Conservation (phyloP, 164 flowering plant species). For the Nymphaea thermarum region DNA sequence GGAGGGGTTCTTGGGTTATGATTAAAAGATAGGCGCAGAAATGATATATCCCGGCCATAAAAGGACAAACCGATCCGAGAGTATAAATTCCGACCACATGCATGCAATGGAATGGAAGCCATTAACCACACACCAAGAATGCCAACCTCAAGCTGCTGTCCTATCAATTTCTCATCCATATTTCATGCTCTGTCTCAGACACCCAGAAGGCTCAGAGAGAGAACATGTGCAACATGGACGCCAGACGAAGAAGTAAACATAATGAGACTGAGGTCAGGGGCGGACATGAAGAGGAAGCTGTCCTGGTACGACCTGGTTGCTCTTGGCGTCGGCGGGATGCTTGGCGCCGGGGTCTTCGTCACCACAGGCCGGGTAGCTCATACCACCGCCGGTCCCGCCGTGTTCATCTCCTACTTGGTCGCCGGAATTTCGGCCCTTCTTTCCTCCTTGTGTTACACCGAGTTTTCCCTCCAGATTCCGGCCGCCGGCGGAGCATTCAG, state of each 20-base stretch:
- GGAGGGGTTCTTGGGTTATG: too few species aligned
- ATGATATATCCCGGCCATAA: too few species aligned
- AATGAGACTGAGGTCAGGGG: conserved; percentile 67
- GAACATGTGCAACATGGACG: conserved; percentile 70
- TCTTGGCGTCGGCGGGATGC: conserved; percentile 91
- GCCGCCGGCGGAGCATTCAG: conserved; percentile 98
- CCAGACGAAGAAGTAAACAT: conserved; percentile 68
- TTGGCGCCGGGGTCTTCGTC: conserved; percentile 90
- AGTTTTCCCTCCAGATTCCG: conserved; percentile 74
- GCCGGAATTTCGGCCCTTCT: conserved; percentile 86
- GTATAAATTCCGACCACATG: too few species aligned
- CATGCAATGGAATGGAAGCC: too few species aligned
- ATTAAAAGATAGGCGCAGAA: too few species aligned
- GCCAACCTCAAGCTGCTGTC: conserved; percentile 10
- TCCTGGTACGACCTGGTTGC: conserved; percentile 69
- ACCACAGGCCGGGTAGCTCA: conserved; percentile 67
- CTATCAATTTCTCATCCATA: conserved; percentile 15
- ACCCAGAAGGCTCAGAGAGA: conserved; percentile 49
- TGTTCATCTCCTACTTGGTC: conserved; percentile 60
- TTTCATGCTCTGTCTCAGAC: conserved; percentile 47
- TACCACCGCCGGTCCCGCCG: conserved; percentile 61
- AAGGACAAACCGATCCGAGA: too few species aligned
- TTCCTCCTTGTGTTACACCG: conserved; percentile 89
- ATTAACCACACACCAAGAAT: too few species aligned
- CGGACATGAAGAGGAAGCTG: conserved; percentile 80